Evolutionary conservation across 805 yeast species (phyloP), one percentile per base, ranked within the genome.

Genomic region (Lipomyces spencermartinsiae): DNA sequence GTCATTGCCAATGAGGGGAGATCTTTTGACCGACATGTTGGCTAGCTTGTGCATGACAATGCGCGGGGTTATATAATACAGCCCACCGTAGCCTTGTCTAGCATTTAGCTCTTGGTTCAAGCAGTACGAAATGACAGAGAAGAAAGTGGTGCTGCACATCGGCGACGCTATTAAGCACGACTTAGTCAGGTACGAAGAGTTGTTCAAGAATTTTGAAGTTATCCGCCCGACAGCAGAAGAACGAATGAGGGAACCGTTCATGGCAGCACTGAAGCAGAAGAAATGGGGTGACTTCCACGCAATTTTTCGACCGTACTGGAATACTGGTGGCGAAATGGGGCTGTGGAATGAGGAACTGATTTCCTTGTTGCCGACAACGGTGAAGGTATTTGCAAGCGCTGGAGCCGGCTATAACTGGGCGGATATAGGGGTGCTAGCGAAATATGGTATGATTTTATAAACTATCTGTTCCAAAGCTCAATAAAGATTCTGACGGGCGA

Each of bases 341-440:
- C 22, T 57, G 31, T 39, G 62, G 68, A 34, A 22, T 31, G 63
- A 61, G 19, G 66, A 56, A 58, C n/a, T 34, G 37, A 58, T 61
- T 19, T 58, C 66, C 5, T 33, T 61, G 25, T 65, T 61, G 22
- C 63, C 63, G 2, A n/a, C 5, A 4, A 57, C 66, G n/a, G 34
- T 61, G 64, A 61, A 56, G 66, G 33, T 61, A 14, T 22, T 58
- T n/a, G 63, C 63, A 54, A 43, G 66, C 19, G 63, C 66, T 34
- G 63, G 63, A 19, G 63, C 63, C 1, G 63, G 63, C 58, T 61
- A 22, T 22, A 33, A 61, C 66, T 57, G 66, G 54, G 66, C 35
- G 29, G 63, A 61, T 34, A n/a, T 31, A 9, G 33, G 12, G 14
- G 39, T 22, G 29, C 16, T 61, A 8, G 63, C 37, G 7, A 31